phyloP scores from a whole-genome alignment of 305 asterid species.

The Fraxinus paxiana region DNA sequence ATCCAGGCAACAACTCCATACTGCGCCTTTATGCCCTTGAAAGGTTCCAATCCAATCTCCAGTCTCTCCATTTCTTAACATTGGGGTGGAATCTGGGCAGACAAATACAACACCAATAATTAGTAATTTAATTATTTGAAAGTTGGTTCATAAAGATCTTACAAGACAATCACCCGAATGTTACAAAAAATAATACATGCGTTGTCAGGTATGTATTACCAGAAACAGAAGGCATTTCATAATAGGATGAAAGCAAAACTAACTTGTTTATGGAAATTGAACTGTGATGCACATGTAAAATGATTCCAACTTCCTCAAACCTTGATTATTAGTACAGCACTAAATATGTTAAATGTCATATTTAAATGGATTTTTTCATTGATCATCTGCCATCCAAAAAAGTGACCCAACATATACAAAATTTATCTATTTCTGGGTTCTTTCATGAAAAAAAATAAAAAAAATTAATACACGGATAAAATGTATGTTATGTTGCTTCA shows the following conservation, averaged over 20 bases:
- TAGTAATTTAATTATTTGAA: background rate
- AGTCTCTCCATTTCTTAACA: conserved; percentile 95
- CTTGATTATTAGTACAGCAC: background rate
- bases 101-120: conserved; percentile 3
- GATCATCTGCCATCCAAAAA: background rate
- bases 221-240: background rate
- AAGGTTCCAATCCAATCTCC: conserved; percentile 99
- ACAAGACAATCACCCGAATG: background rate
- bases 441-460: background rate
- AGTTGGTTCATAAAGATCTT: background rate
- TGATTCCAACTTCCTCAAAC: background rate
- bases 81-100: conserved; percentile 75
- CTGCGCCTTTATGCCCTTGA: conserved; percentile 98
- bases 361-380: background rate
- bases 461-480: background rate
- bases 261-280: background rate
- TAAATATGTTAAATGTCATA: background rate
- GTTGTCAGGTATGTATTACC: background rate
- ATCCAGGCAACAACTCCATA: conserved; percentile 92
- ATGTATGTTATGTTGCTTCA: background rate
- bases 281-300: background rate
- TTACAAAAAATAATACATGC: background rate
- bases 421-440: background rate
- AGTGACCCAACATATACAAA: background rate
- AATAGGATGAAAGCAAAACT: background rate